Evolutionary conservation across 768 basidiomycete genomes (phyloP).

Genomic region (Tulasnella sp.): DNA sequence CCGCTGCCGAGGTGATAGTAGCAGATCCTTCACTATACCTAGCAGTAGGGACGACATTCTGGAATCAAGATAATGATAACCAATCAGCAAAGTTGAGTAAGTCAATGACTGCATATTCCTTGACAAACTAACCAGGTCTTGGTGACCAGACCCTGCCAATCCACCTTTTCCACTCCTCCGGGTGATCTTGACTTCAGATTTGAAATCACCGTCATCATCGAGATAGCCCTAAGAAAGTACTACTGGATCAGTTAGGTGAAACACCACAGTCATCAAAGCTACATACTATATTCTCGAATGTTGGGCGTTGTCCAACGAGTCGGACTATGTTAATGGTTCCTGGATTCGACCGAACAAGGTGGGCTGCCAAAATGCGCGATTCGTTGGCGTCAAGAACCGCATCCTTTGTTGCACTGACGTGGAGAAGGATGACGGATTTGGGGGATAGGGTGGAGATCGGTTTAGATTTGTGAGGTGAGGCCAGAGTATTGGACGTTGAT

Average conservation of each 20-base stretch:
- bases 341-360: conserved; percentile 32
- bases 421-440: conserved; percentile 3
- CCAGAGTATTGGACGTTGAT: conserved; percentile 18
- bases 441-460: conserved; percentile 3
- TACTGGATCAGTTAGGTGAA: not conserved
- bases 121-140: no score
- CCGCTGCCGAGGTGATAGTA: no score
- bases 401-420: conserved; percentile 22
- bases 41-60: no score
- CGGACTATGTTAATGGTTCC: conserved; percentile 41
- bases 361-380: conserved; percentile 34
- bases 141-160: not conserved
- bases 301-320: conserved; percentile 40
- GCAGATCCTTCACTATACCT: conserved; percentile 53
- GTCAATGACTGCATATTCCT: no score
- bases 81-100: no score
- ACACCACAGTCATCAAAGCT: not conserved
- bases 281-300: conserved; percentile 49
- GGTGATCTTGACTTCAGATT: conserved; percentile 30
- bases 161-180: not conserved
- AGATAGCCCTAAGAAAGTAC: conserved; percentile 35
- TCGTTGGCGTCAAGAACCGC: conserved; percentile 22
- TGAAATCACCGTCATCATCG: conserved; percentile 40
- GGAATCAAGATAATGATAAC: no score
- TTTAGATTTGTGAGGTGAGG: conserved; percentile 19